Evolutionary conservation across 306 rosid genomes (phyloP), one percentile per base, ranked within the genome.

Genomic region (Quercus dentata): DNA sequence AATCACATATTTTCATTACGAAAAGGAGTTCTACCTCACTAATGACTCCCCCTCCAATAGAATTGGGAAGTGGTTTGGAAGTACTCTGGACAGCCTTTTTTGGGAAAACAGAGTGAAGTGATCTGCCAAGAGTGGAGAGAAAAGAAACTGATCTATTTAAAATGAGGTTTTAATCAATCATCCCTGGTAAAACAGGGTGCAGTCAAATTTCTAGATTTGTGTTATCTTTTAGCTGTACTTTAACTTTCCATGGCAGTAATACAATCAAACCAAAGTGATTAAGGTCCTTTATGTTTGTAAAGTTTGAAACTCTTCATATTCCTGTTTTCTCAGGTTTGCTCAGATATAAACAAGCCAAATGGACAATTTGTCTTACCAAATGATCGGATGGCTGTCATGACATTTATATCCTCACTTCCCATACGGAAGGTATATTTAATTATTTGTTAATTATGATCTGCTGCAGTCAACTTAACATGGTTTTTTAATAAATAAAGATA

Each of bases 291-390:
- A 31, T 28, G 4, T 20, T 12, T 57, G 28, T 31, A 17, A 23
- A 56, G 52, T 6, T 57, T 56, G 20, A 20, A n/a, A 27, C 13
- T 63, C 30, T 9, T 55, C 75, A 8, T 76, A 19, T 65, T 55
- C 71, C 75, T 69, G 56, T 18, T 76, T 79, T 63, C 51, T 71
- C 81, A 95, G 99, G 97, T 95, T 76, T 95, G 98, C 81, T 95
- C 98, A 61, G 98, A 95, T 77, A 95, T 95, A 85, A 95, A 95
- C 89, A 95, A 95, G 76, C 99, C 99, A 80, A 92, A 95, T 87
- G 99, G 98, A 80, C 93, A 92, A 85, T 91, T 90, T 85, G 74
- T 95, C 74, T 91, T 95, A 80, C 95, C 95, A 71, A 91, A 89
- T 87, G 84, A 89, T 58, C 92, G 89, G 82, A 70, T 82, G 86